Conservation (phyloP, 2,329 filamentous ascomycete species). For the Coleophoma cylindrospora region DNA sequence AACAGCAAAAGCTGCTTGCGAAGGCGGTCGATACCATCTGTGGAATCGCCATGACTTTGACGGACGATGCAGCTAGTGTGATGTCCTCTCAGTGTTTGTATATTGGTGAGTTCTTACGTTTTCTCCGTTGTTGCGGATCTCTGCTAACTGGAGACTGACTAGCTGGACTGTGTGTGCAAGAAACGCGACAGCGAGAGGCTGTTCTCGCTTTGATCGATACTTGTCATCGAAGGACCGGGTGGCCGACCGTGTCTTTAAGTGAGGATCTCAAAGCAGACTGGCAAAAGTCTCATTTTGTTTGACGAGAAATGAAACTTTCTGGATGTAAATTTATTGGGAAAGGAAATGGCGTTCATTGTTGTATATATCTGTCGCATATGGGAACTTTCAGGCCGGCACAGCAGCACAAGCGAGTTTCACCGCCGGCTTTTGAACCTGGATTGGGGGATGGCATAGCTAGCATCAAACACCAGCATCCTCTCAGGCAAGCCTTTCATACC, state of each 20-base stretch:
- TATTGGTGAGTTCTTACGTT: constrained; percentile 15
- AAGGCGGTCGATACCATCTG: constrained; percentile 43
- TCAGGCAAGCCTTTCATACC: too few species aligned
- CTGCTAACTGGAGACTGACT: constrained; percentile 13
- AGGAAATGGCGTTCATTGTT: too few species aligned
- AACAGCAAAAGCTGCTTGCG: constrained; percentile 35
- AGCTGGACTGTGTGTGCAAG: constrained; percentile 36
- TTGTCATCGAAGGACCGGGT: constrained; percentile 33
- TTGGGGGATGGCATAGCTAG: too few species aligned
- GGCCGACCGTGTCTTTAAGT: constrained; percentile 29
- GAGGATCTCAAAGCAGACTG: constrained; percentile 27
- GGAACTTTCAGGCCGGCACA: too few species aligned
- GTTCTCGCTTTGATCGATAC: constrained; percentile 32
- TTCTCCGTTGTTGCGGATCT: neutral
- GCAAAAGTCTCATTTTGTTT: constrained; percentile 8
- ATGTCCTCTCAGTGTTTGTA: constrained; percentile 39
- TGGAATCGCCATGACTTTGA: constrained; percentile 41
- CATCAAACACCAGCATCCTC: too few species aligned
- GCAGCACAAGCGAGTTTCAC: too few species aligned
- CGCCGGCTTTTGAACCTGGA: too few species aligned
- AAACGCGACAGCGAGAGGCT: constrained; percentile 28
- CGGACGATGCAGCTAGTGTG: constrained; percentile 34
- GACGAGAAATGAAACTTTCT: neutral
- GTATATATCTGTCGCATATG: too few species aligned
- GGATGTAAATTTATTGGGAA: too few species aligned